Conservation (phyloP, 1,139 yeast genomes). For the Sugiyamaella grinbergsii region DNA sequence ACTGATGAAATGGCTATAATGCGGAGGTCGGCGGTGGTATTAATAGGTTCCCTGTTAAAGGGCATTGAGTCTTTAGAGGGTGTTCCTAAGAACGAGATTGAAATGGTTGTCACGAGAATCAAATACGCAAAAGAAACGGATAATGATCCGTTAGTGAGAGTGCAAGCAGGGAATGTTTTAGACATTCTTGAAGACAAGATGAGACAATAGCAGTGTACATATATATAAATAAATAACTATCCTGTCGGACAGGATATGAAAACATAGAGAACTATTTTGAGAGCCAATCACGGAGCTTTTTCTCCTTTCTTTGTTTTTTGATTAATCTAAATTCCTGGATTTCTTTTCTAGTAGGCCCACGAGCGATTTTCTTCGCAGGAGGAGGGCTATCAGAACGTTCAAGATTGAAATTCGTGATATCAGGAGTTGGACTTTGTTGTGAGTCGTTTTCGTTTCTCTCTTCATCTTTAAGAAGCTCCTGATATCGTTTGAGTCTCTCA, state of each 20-base stretch:
- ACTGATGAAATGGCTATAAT: conserved; percentile 53
- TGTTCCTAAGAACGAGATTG: conserved; percentile 28
- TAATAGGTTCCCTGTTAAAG: conserved; percentile 63
- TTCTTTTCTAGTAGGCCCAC: conserved; percentile 35
- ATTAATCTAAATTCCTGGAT: conserved; percentile 31
- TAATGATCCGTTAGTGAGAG: conserved; percentile 36
- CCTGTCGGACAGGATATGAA: no score
- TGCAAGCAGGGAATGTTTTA: conserved; percentile 32
- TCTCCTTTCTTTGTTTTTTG: conserved; percentile 34
- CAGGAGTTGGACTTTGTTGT: not conserved
- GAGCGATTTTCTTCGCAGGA: conserved; percentile 20
- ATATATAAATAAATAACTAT: conserved; percentile 13
- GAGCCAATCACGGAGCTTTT: conserved; percentile 31
- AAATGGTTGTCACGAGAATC: conserved; percentile 30
- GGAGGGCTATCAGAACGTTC: conserved; percentile 21
- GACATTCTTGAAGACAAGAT: conserved; percentile 20
- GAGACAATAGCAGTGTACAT: conserved; percentile 9
- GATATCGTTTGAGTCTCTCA: conserved; percentile 27
- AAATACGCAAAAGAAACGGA: conserved; percentile 29
- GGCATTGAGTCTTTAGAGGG: conserved; percentile 39
- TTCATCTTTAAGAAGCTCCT: conserved; percentile 21
- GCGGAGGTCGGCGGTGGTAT: conserved; percentile 73
- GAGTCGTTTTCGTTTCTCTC: not conserved
- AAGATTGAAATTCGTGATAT: not conserved
- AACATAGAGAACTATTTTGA: not conserved